A percentile compares a stretch with the other conserved stretches of the same genome.
Conservation (phyloP, 2,329 filamentous ascomycete species). For the Microcyclospora pomicola region DNA sequence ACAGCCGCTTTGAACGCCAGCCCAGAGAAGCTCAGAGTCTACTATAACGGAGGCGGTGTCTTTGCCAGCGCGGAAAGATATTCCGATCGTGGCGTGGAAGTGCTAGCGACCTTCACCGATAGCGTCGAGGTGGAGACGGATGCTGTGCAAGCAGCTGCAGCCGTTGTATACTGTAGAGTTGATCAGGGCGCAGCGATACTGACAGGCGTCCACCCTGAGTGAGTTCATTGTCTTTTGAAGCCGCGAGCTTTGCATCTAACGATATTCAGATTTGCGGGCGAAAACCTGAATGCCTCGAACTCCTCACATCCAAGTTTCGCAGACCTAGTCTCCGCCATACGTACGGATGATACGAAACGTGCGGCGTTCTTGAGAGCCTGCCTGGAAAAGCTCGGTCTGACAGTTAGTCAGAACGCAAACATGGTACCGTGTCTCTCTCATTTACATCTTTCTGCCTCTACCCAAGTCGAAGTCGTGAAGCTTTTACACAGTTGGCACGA, state of each 20-base stretch:
- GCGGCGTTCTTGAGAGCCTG: slow-evolving; percentile 66
- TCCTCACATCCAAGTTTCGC: slow-evolving; percentile 51
- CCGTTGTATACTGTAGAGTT: slow-evolving; percentile 69
- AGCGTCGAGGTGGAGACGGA: slow-evolving; percentile 62
- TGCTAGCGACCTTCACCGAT: slow-evolving; percentile 68
- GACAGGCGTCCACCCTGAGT: slow-evolving; percentile 89
- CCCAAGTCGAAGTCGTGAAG: slow-evolving; percentile 50
- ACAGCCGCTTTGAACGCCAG: slow-evolving; percentile 29
- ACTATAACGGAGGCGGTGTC: slow-evolving; percentile 89
- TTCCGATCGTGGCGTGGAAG: slow-evolving; percentile 53
- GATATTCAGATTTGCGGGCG: slow-evolving; percentile 57
- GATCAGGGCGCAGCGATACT: slow-evolving; percentile 68
- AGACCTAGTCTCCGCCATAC: slow-evolving; percentile 52
- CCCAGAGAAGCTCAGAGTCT: slow-evolving; percentile 54
- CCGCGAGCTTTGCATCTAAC: slow-evolving; percentile 5
- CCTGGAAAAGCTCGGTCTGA: slow-evolving; percentile 66
- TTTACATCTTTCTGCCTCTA: slow-evolving; percentile 64
- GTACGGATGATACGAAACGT: slow-evolving; percentile 55
- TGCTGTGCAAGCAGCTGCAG: slow-evolving; percentile 57
- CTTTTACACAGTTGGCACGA: slow-evolving; percentile 54
- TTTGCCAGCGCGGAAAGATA: slow-evolving; percentile 66
- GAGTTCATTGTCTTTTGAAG: slow-evolving; percentile 21
- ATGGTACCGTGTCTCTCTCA: slow-evolving; percentile 66
- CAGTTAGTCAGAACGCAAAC: slow-evolving; percentile 54
- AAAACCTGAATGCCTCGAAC: slow-evolving; percentile 57